Base-by-base conservation (phyloP, 768 basidiomycete species). In the Pleurotus pulmonarius region DNA sequence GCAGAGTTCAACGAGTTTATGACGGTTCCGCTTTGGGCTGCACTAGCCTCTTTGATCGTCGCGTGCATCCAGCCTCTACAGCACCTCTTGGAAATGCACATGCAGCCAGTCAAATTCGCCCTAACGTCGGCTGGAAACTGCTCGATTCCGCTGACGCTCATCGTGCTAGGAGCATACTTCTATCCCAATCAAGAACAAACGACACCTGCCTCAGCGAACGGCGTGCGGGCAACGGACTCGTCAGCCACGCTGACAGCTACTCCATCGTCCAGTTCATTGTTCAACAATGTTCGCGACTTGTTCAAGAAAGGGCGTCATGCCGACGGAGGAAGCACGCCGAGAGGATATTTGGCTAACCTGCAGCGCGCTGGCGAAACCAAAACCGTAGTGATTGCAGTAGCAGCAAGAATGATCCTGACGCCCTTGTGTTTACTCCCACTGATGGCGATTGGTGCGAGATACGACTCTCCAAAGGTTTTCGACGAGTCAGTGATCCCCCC, bases 121-220 rank as follows among this genome's bases (percentile, higher is more conserved):
- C 69, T 94, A 48, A 76, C 73, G 1, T 72, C 75, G 11, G 85
- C 87, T 1, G 91, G 93, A 1, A 83, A 79, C 58, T 92, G 91
- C 58, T 86, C 88, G 8, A 87, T 98, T 58, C 96, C 95, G 0
- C 65, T 98, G 24, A 98, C 95, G 2, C 75, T 97, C 22, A 79
- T 98, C 56, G 93, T 97, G 5, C 85, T 98, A 43, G 95, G 95
- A 9, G 94, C 90, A 12, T 98, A 95, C 75, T 96, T 96, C 72
- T 88, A 85, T 67, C 74, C 73, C 0, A 73, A 77, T 4, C 70
- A 72, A 2, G 44, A 60, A n/a, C 16, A 52, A 16, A 39, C 51
- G 15, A n/a, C 5, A 25, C 7, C 13, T 41, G 60, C 24, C 13
- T 38, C 43, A n/a, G 55, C 38, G 12, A 12, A 45, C 55, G 45